Conservation (phyloP, 1,139 yeast species). For the Pichia norvegensis region DNA sequence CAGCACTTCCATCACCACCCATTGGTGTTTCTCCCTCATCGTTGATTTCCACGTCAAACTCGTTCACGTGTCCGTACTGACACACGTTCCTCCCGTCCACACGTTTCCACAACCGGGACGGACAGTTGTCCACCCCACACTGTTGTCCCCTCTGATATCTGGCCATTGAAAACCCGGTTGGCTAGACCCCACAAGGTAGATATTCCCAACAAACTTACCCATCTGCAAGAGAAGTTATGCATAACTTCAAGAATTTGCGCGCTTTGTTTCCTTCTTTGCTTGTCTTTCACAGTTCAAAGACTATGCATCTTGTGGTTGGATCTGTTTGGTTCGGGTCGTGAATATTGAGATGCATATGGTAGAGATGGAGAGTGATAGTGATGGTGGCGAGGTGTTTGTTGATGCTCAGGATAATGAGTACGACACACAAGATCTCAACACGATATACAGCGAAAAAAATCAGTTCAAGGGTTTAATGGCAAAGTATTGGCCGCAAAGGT, state of each 20-base stretch:
- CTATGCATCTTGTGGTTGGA: too few relatives aligned
- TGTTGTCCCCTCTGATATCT: constrained; percentile 52
- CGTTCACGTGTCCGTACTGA: constrained; percentile 83
- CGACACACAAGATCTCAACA: constrained; percentile 8
- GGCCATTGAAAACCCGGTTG: too few relatives aligned
- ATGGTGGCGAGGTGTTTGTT: background rate
- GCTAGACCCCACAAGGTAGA: too few relatives aligned
- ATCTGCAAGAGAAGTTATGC: too few relatives aligned
- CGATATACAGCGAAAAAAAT: constrained; percentile 9
- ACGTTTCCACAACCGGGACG: constrained; percentile 62
- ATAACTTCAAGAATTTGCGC: too few relatives aligned
- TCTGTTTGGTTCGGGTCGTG: too few relatives aligned
- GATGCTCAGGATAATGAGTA: constrained; percentile 5
- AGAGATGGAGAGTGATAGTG: background rate
- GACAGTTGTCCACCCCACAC: constrained; percentile 88
- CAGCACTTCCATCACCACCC: constrained; percentile 6
- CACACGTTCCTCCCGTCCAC: constrained; percentile 76
- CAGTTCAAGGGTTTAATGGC: constrained; percentile 25
- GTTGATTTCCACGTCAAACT: constrained; percentile 68
- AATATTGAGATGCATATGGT: too few relatives aligned
- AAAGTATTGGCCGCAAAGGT: constrained; percentile 57
- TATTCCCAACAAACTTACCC: too few relatives aligned
- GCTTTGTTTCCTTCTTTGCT: too few relatives aligned
- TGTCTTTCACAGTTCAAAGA: too few relatives aligned
- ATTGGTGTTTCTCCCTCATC: constrained; percentile 57